Conservation (phyloP, 177 flowering plant genomes). For the Vitis hybrid region DNA sequence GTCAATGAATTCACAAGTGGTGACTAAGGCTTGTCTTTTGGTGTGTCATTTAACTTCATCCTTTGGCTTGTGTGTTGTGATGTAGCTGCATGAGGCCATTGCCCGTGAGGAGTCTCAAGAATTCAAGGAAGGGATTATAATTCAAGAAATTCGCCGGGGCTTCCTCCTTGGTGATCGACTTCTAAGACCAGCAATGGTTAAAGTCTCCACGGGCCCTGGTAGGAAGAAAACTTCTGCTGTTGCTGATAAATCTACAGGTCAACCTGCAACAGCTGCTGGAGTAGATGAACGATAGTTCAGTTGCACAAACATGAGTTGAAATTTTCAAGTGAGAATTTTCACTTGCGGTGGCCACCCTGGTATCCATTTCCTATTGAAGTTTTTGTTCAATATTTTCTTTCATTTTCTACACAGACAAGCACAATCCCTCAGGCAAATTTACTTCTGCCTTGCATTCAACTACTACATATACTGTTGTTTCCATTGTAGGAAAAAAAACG, state of each 20-base stretch:
- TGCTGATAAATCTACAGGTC: constrained; percentile 25
- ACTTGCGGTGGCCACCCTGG: too few relatives aligned
- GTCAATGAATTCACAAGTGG: too few relatives aligned
- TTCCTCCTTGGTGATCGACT: constrained; percentile 73
- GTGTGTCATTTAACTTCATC: neutral
- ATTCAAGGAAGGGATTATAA: constrained; percentile 73
- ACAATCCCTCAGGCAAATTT: constrained; percentile 1
- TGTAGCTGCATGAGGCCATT: constrained; percentile 88
- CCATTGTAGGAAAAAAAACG: too few relatives aligned
- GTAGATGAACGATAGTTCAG: constrained; percentile 24
- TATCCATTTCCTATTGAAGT: neutral
- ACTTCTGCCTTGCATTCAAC: too few relatives aligned
- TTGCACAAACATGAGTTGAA: neutral
- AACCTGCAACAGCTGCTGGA: constrained; percentile 42
- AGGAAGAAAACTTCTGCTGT: constrained; percentile 31
- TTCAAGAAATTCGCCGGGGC: constrained; percentile 76
- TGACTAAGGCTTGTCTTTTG: neutral
- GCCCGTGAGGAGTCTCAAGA: constrained; percentile 80
- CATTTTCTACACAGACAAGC: neutral
- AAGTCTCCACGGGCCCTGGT: constrained; percentile 85
- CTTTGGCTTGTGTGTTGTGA: neutral
- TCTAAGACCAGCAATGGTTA: constrained; percentile 90
- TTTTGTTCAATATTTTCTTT: neutral
- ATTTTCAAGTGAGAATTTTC: neutral
- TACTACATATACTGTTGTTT: too few relatives aligned